phyloP scores from a whole-genome alignment of 1,284 basidiomycete species.

The Sporisorium scitamineum region DNA sequence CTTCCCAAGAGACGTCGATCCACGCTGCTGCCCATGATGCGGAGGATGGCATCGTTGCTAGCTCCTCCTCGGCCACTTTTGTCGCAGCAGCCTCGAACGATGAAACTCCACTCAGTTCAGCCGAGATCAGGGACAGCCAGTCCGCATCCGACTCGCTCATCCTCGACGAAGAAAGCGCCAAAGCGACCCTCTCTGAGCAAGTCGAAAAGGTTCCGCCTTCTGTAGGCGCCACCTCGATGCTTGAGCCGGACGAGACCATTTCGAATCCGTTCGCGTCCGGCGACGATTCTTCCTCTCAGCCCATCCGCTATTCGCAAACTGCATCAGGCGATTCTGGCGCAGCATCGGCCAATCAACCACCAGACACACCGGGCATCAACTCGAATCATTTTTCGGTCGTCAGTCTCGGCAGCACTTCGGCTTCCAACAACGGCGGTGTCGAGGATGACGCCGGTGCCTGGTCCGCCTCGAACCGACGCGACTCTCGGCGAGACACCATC shows the following conservation, averaged over 20 bases:
- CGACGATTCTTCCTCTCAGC: conserved; percentile 19
- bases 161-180: conserved; percentile 46
- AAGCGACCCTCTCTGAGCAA: conserved; percentile 23
- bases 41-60: conserved; percentile 10
- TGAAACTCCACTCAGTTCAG: conserved; percentile 35
- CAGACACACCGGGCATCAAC: conserved; percentile 33
- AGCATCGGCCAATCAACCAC: not conserved
- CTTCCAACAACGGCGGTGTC: not conserved
- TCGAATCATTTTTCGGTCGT: conserved; percentile 58
- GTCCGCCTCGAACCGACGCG: conserved; percentile 17
- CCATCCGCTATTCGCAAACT: conserved; percentile 22
- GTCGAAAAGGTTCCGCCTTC: conserved; percentile 55
- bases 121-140: conserved; percentile 41
- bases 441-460: conserved; percentile 5
- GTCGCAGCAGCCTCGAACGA: conserved; percentile 2
- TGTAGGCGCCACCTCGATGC: conserved; percentile 58
- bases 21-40: not conserved
- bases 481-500: conserved; percentile 38
- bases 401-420: conserved; percentile 39
- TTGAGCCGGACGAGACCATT: conserved; percentile 62
- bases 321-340: not conserved
- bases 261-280: conserved; percentile 58
- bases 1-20: not conserved
- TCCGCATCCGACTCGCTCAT: conserved; percentile 34
- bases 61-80: conserved; percentile 32